Evolutionary conservation across 2,329 filamentous ascomycete species (phyloP).

Genomic region (Clonostachys rhizophaga): DNA sequence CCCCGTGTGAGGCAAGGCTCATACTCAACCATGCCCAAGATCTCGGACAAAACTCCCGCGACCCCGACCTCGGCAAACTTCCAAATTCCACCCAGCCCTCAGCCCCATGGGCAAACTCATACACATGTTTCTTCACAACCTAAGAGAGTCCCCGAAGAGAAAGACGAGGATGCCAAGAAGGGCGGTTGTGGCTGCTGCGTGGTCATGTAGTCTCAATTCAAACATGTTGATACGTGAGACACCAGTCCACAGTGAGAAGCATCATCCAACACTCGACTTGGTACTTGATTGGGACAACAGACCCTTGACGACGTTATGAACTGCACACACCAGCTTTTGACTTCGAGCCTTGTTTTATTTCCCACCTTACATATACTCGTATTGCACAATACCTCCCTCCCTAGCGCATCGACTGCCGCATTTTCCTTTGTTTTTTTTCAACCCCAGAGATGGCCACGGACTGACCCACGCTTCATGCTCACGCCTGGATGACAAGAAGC

Average conservation of each 20-base stretch:
- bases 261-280: neutral
- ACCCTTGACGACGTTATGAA: conserved; percentile 20
- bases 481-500: too few relatives aligned
- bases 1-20: conserved; percentile 37
- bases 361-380: conserved; percentile 1
- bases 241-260: too few relatives aligned
- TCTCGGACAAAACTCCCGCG: conserved; percentile 27
- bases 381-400: too few relatives aligned
- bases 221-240: too few relatives aligned
- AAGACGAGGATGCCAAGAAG: conserved; percentile 24
- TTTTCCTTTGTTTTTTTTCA: too few relatives aligned
- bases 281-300: neutral
- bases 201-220: conserved; percentile 31
- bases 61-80: conserved; percentile 11
- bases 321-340: conserved; percentile 12
- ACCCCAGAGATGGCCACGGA: too few relatives aligned
- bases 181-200: conserved; percentile 45
- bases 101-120: too few relatives aligned
- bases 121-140: neutral
- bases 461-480: too few relatives aligned
- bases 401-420: too few relatives aligned
- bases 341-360: conserved; percentile 20
- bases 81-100: conserved; percentile 1
- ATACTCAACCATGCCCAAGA: conserved; percentile 62
- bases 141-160: conserved; percentile 3